These are phyloP conservation scores for Terfezia boudieri DNA, from an alignment of 495 filamentous ascomycete genomes.

Conservation along the genomic window DNA sequence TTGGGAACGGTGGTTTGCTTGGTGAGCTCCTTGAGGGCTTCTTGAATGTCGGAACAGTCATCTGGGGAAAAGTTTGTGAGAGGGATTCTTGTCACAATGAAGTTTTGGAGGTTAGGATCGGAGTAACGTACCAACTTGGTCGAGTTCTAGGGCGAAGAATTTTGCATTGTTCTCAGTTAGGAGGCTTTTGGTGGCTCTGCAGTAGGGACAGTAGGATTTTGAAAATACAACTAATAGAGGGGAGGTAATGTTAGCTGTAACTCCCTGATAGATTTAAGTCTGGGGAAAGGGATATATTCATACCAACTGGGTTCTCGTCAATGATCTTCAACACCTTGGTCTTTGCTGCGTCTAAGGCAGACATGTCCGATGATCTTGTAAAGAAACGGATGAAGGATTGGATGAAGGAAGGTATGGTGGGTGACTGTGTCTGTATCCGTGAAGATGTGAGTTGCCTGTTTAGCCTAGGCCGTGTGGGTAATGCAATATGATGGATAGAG, in stretches of 20 bases:
- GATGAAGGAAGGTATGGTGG: not conserved
- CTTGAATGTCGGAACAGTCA: slow-evolving; percentile 65
- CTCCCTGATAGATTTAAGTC: no score
- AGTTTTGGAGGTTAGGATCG: not conserved
- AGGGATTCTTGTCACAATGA: not conserved
- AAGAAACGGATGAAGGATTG: slow-evolving; percentile 34
- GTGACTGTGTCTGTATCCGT: not conserved
- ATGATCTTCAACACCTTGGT: slow-evolving; percentile 71
- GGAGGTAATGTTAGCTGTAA: no score
- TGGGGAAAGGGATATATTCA: slow-evolving; percentile 15
- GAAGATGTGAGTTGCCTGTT: no score
- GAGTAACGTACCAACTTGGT: slow-evolving; percentile 45
- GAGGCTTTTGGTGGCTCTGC: slow-evolving; percentile 50
- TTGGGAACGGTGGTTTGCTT: slow-evolving; percentile 78
- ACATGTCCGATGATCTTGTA: slow-evolving; percentile 41
- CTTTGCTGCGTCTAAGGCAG: slow-evolving; percentile 40
- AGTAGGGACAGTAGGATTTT: slow-evolving; percentile 97
- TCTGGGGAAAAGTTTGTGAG: slow-evolving; percentile 21
- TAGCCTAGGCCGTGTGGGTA: no score
- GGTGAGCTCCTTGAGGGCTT: slow-evolving; percentile 57
- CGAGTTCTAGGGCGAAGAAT: slow-evolving; percentile 56
- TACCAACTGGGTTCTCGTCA: slow-evolving; percentile 76
- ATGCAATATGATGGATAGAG: no score
- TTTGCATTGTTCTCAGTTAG: slow-evolving; percentile 49
- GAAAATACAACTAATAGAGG: slow-evolving; percentile 54